Evolutionary conservation across 371 early-diverging fungal genomes (phyloP).

Genomic region (Coemansia sp.): DNA sequence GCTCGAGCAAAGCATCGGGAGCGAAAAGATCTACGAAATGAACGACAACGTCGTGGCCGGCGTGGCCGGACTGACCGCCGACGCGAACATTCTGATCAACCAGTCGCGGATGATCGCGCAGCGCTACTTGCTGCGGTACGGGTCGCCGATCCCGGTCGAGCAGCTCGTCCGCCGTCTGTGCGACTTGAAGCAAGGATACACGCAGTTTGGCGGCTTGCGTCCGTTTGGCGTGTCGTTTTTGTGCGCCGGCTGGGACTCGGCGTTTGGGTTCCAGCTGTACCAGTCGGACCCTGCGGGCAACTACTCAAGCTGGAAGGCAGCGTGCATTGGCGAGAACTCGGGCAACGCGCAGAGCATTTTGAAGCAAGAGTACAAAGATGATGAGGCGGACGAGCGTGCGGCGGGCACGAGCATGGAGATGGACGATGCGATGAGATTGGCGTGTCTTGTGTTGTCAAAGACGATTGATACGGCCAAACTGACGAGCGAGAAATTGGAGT

Average conservation of each 20-base stretch:
- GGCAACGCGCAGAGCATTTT: slow-evolving; percentile 87
- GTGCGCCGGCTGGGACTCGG: slow-evolving; percentile 93
- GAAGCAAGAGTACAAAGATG: slow-evolving; percentile 92
- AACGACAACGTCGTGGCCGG: slow-evolving; percentile 92
- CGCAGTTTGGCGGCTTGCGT: slow-evolving; percentile 97
- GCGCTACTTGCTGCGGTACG: slow-evolving; percentile 82
- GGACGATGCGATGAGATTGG: slow-evolving; percentile 83
- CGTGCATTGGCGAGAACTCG: slow-evolving; percentile 95
- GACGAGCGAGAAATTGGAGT: slow-evolving; percentile 87
- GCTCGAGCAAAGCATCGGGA: slow-evolving; percentile 76
- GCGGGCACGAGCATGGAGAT: slow-evolving; percentile 60
- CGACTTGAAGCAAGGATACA: slow-evolving; percentile 98
- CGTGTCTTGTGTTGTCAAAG: slow-evolving; percentile 91
- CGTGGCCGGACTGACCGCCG: slow-evolving; percentile 98
- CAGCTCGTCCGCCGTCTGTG: slow-evolving; percentile 93
- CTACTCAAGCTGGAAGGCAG: slow-evolving; percentile 98
- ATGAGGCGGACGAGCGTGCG: slow-evolving; percentile 33
- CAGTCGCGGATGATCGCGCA: slow-evolving; percentile 89
- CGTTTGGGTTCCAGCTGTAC: slow-evolving; percentile 93
- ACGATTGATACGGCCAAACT: slow-evolving; percentile 92
- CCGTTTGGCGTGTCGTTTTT: slow-evolving; percentile 99
- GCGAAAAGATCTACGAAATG: slow-evolving; percentile 96
- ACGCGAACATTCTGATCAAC: slow-evolving; percentile 96
- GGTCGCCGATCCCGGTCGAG: slow-evolving; percentile 88
- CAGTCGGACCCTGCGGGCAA: slow-evolving; percentile 99